Base-by-base conservation (phyloP, 2,329 filamentous ascomycete genomes). In the Fusarium siculi region DNA sequence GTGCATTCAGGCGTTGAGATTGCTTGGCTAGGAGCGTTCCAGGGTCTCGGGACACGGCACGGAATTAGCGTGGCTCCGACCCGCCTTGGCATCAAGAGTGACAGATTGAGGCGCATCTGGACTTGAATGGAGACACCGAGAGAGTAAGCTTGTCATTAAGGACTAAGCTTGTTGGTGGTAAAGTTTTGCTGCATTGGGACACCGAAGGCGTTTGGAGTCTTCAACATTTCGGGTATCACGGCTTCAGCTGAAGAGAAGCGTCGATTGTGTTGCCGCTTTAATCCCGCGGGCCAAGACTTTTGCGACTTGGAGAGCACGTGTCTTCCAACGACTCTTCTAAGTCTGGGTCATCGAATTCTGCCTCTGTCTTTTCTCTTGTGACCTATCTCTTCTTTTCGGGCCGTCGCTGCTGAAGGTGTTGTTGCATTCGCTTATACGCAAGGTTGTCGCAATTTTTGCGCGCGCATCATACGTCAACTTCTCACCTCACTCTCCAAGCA, bases 11-110 rank as follows among this genome's bases (percentile, higher is more conserved):
- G 43, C 64, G 70, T 67, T 66, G 63, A 74, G 74, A 65, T 62
- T 68, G 56, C 70, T 76, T 77, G 76, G 76, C 70, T 56, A 49
- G n/a, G 25, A 32, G 36, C 25, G 15, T 47, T 56, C 61, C 49
- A 47, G 73, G 70, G 63, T 67, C 49, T 64, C 73, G 73, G 70
- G 61, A 69, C 53, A 67, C 72, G 72, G 72, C 72, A 74, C 70
- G 61, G 70, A 44, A 53, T 50, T 60, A 72, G 56, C 57, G 57
- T 71, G 50, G 25, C 36, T 61, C 55, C 58, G 70, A 62, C 59
- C 64, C 71, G 58, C 55, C 50, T 66, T 66, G 53, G 62, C 56
- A 34, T 32, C 40, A 21, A 28, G 15, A 42, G 30, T 55, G 52
- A 49, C 37, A 60, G 53, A 57, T 36, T 36, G 43, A 54, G 50